These are phyloP conservation scores for Asparagopsis taxiformis DNA, from an alignment of 31 red algal genomes.

Conservation along the genomic window DNA sequence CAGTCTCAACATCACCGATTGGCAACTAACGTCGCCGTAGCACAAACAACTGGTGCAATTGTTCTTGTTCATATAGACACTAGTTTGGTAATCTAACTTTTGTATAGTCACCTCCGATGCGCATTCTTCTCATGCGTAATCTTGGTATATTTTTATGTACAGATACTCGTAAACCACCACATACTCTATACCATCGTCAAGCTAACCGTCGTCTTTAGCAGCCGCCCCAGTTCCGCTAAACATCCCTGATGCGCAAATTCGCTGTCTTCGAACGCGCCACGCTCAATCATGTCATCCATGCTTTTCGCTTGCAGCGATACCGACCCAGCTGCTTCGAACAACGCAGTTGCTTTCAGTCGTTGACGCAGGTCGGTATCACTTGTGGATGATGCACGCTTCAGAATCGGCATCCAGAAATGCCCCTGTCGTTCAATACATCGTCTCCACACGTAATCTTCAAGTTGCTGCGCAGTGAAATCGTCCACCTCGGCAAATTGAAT, in stretches of 20 bases:
- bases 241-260: slow-evolving; percentile 22
- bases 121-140: background rate
- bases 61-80: background rate
- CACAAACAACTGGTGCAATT: background rate
- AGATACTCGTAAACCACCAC: too few species aligned
- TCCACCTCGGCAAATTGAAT: slow-evolving; percentile 17
- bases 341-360: slow-evolving; percentile 19
- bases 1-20: slow-evolving; percentile 17
- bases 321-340: slow-evolving; percentile 22
- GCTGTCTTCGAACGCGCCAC: slow-evolving; percentile 5
- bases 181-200: slow-evolving; percentile 7
- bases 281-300: slow-evolving; percentile 14
- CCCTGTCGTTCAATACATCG: slow-evolving; percentile 48
- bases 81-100: background rate
- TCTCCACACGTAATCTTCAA: slow-evolving; percentile 44
- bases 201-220: slow-evolving; percentile 21
- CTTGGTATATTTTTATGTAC: too few species aligned
- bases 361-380: slow-evolving; percentile 22
- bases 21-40: background rate
- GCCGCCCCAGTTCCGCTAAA: slow-evolving; percentile 8
- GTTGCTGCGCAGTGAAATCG: background rate
- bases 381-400: background rate
- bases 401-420: slow-evolving; percentile 27
- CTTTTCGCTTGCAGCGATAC: background rate
- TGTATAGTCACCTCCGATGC: background rate